These are phyloP conservation scores for Trametes villosa DNA, from an alignment of 768 basidiomycete genomes.

Conservation along the genomic window DNA sequence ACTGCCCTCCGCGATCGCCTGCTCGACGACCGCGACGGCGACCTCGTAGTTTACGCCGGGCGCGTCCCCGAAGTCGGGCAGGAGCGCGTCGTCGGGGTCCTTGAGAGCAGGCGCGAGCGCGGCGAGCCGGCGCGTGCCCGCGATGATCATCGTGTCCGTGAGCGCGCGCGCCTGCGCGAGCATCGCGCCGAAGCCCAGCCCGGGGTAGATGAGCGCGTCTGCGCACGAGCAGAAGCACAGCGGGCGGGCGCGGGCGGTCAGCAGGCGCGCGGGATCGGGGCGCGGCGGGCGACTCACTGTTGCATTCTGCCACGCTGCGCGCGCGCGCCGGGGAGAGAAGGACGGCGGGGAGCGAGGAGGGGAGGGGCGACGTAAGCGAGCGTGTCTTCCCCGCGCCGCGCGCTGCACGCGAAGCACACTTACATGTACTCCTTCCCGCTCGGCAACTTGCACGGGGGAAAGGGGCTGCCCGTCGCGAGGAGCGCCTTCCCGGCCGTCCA, in stretches of 20 bases:
- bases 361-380: slow-evolving; percentile 3
- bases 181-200: slow-evolving; percentile 81
- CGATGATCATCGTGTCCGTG: slow-evolving; percentile 86
- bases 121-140: slow-evolving; percentile 76
- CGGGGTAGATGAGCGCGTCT: slow-evolving; percentile 85
- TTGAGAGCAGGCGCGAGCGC: slow-evolving; percentile 73
- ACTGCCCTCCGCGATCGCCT: slow-evolving; percentile 73
- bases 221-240: not conserved
- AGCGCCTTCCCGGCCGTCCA: slow-evolving; percentile 85
- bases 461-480: slow-evolving; percentile 85
- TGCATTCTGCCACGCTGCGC: slow-evolving; percentile 71
- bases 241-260: not conserved
- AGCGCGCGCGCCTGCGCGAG: slow-evolving; percentile 62
- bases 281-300: slow-evolving; percentile 46
- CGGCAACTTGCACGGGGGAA: slow-evolving; percentile 69
- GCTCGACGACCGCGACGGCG: slow-evolving; percentile 79
- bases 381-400: not conserved
- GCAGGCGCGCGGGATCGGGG: not conserved
- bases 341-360: too few relatives aligned
- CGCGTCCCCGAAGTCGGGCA: slow-evolving; percentile 79
- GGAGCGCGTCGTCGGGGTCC: slow-evolving; percentile 71
- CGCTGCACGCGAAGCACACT: slow-evolving; percentile 29
- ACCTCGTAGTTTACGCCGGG: slow-evolving; percentile 78
- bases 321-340: slow-evolving; percentile 38
- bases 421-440: slow-evolving; percentile 69